These are phyloP conservation scores for Cubamyces lactineus DNA, from an alignment of 768 basidiomycete species.

Conservation along the genomic window DNA sequence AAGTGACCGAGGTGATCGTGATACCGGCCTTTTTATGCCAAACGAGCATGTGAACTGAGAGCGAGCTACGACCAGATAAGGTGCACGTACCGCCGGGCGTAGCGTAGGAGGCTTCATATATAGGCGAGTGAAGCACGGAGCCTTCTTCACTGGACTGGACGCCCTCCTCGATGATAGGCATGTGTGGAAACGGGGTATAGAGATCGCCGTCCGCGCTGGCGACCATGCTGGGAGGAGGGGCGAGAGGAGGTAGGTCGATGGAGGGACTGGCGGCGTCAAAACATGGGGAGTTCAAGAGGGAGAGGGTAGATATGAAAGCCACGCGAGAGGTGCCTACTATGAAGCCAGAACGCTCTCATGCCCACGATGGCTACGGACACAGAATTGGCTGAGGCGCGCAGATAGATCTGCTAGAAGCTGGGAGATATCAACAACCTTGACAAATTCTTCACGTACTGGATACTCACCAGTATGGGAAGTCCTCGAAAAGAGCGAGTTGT, in stretches of 20 bases:
- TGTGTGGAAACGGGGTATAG: constrained; percentile 57
- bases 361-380: constrained; percentile 26
- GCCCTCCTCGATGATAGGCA: constrained; percentile 61
- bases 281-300: constrained; percentile 37
- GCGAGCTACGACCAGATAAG: constrained; percentile 40
- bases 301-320: constrained; percentile 37
- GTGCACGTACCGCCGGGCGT: constrained; percentile 38
- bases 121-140: constrained; percentile 75
- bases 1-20: constrained; percentile 48
- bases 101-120: constrained; percentile 58
- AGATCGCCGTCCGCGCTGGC: constrained; percentile 56
- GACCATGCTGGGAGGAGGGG: constrained; percentile 50
- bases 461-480: constrained; percentile 23
- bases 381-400: constrained; percentile 30
- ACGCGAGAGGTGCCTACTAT: constrained; percentile 34
- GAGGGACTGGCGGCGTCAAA: constrained; percentile 31
- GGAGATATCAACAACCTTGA: constrained; percentile 29
- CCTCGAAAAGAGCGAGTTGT: constrained; percentile 11
- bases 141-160: constrained; percentile 76
- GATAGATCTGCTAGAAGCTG: constrained; percentile 37
- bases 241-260: constrained; percentile 27
- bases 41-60: constrained; percentile 33
- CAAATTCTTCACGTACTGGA: constrained; percentile 31
- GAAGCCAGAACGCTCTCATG: constrained; percentile 35
- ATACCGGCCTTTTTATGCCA: constrained; percentile 73